These are phyloP conservation scores for Hypoxylon sp. DNA, from an alignment of 2,329 filamentous ascomycete genomes.

Conservation along the genomic window DNA sequence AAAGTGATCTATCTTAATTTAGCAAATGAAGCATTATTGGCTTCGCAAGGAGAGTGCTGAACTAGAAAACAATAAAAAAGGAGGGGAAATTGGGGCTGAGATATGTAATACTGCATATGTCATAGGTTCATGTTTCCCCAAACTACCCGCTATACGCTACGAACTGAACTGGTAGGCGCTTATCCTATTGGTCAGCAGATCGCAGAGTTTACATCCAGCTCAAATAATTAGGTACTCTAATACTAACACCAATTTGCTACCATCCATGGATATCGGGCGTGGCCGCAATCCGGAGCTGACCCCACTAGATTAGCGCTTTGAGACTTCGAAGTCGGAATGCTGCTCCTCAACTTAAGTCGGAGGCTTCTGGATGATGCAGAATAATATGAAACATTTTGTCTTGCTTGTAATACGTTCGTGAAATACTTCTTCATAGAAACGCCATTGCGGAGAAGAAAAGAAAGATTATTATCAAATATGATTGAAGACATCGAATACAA, in stretches of 20 bases:
- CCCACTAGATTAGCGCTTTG: constrained; percentile 36
- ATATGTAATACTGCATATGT: constrained; percentile 26
- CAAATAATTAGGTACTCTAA: constrained; percentile 1
- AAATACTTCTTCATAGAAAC: constrained; percentile 12
- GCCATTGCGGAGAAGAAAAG: constrained; percentile 6
- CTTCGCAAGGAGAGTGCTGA: neutral
- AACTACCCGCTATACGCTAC: no score
- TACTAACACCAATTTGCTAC: constrained; percentile 2
- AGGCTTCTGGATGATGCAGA: constrained; percentile 1
- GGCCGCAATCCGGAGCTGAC: constrained; percentile 49
- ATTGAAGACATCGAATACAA: constrained; percentile 67
- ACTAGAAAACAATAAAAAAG: neutral
- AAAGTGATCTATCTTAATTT: neutral
- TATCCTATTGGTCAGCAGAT: constrained; percentile 29
- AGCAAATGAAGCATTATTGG: neutral
- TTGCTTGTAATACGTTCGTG: constrained; percentile 13
- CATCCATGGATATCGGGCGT: constrained; percentile 34
- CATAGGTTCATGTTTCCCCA: constrained; percentile 24
- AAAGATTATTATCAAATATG: constrained; percentile 37
- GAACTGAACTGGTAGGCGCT: neutral
- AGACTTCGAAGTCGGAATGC: constrained; percentile 43
- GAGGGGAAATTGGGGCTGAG: constrained; percentile 12
- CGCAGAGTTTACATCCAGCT: constrained; percentile 17
- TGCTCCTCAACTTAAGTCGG: constrained; percentile 23
- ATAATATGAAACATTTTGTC: constrained; percentile 12